Conservation (phyloP, 768 basidiomycete genomes). For the Kwoniella sp. region DNA sequence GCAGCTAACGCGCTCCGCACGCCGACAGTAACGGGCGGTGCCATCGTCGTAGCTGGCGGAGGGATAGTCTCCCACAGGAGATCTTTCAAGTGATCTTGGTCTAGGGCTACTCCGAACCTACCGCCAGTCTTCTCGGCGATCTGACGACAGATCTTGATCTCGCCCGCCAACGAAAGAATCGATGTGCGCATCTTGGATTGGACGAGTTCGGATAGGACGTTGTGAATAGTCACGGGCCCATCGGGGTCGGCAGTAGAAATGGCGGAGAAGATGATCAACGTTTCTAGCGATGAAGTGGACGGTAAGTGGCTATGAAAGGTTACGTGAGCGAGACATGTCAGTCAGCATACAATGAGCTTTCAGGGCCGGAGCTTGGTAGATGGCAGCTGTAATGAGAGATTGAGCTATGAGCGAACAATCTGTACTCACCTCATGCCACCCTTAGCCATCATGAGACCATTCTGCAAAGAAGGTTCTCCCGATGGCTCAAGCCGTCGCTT, state of each 20-base stretch:
- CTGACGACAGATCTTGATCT: slow-evolving; percentile 96
- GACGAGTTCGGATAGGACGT: slow-evolving; percentile 83
- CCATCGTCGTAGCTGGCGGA: slow-evolving; percentile 69
- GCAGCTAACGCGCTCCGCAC: slow-evolving; percentile 60
- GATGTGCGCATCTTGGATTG: slow-evolving; percentile 85
- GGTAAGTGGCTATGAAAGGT: slow-evolving; percentile 77
- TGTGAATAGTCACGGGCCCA: slow-evolving; percentile 71
- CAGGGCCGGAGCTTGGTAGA: not conserved
- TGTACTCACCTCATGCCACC: slow-evolving; percentile 86
- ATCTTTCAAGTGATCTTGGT: slow-evolving; percentile 96
- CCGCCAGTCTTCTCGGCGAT: slow-evolving; percentile 91
- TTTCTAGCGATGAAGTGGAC: slow-evolving; percentile 93
- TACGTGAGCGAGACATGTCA: not conserved
- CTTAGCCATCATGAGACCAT: slow-evolving; percentile 94
- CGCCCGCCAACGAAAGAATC: slow-evolving; percentile 90
- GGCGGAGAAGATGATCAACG: slow-evolving; percentile 89
- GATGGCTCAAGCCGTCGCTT: slow-evolving; percentile 83
- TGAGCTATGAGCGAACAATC: too few species aligned
- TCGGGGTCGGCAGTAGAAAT: slow-evolving; percentile 96
- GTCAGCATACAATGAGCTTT: not conserved
- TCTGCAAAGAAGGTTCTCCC: slow-evolving; percentile 95
- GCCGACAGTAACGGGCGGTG: slow-evolving; percentile 45
- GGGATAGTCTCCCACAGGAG: slow-evolving; percentile 92
- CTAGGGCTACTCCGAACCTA: slow-evolving; percentile 90
- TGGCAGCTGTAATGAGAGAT: too few species aligned